These are phyloP conservation scores for Lachnellula occidentalis DNA, from an alignment of 2,329 filamentous ascomycete species.

Conservation along the genomic window DNA sequence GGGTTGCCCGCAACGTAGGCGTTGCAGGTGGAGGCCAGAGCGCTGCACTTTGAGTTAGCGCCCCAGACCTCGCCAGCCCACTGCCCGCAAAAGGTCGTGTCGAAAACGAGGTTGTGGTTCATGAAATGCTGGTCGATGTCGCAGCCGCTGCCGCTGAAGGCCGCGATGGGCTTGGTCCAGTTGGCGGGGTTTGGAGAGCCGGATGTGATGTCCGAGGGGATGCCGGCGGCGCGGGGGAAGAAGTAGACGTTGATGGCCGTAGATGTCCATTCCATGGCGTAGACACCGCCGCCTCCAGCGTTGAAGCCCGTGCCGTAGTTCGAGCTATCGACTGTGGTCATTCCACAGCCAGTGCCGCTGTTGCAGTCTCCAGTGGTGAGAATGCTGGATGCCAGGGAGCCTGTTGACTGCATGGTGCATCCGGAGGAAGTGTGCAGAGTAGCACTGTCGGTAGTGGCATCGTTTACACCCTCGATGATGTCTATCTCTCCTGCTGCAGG, in stretches of 20 bases:
- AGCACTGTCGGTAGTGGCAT: slow-evolving; percentile 51
- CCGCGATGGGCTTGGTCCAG: slow-evolving; percentile 67
- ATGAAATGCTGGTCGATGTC: slow-evolving; percentile 66
- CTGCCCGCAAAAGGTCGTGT: slow-evolving; percentile 78
- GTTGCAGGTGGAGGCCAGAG: slow-evolving; percentile 59
- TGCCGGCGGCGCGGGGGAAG: slow-evolving; percentile 57
- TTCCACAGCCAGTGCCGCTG: slow-evolving; percentile 53
- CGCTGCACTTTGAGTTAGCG: slow-evolving; percentile 49
- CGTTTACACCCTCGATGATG: slow-evolving; percentile 73
- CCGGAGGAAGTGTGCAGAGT: slow-evolving; percentile 61
- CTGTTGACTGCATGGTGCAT: slow-evolving; percentile 51
- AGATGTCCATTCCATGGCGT: slow-evolving; percentile 71
- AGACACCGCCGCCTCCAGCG: slow-evolving; percentile 60
- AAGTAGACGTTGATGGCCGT: slow-evolving; percentile 72
- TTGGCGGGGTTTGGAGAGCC: slow-evolving; percentile 55
- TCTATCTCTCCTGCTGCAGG: slow-evolving; percentile 70
- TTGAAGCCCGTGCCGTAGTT: slow-evolving; percentile 70
- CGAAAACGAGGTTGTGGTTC: slow-evolving; percentile 70
- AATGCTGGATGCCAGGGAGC: slow-evolving; percentile 40
- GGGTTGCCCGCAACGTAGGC: slow-evolving; percentile 70
- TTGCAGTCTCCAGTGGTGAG: slow-evolving; percentile 53
- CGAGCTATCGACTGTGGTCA: slow-evolving; percentile 44
- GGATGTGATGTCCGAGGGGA: slow-evolving; percentile 58
- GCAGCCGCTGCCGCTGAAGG: slow-evolving; percentile 65
- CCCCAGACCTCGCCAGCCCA: slow-evolving; percentile 74